Conservation (phyloP, 768 basidiomycete genomes). For the Cytidiella melzeri region DNA sequence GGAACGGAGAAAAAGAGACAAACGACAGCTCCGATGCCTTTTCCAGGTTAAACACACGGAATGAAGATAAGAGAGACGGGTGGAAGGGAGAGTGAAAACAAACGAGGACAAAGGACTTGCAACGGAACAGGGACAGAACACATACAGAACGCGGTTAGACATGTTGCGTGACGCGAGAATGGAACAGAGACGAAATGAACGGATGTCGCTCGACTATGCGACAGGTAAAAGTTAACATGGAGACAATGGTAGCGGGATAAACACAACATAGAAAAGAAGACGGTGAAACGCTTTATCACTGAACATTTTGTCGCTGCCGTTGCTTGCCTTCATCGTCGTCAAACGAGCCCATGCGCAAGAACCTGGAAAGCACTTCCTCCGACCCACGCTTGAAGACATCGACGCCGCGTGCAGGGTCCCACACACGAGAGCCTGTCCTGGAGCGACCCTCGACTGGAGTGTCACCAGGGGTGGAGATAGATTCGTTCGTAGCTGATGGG, state of each 20-base stretch:
- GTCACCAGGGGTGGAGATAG: slow-evolving; percentile 34
- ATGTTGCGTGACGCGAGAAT: no score
- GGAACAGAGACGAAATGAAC: slow-evolving; percentile 2
- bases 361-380: slow-evolving; percentile 80
- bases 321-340: slow-evolving; percentile 41
- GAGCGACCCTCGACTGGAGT: slow-evolving; percentile 24
- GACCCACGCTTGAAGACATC: slow-evolving; percentile 84
- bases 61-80: background rate
- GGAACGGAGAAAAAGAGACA: background rate
- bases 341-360: slow-evolving; percentile 74
- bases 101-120: background rate
- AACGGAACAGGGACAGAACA: background rate
- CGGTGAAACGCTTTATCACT: slow-evolving; percentile 1
- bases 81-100: background rate
- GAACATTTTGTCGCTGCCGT: background rate
- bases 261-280: background rate
- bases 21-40: no score
- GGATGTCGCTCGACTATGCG: slow-evolving; percentile 11
- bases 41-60: background rate
- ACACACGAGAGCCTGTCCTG: slow-evolving; percentile 51
- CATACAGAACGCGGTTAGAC: background rate
- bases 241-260: slow-evolving; percentile 3
- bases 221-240: no score
- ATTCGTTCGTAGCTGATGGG: slow-evolving; percentile 44
- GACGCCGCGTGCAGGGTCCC: slow-evolving; percentile 82